Evolutionary conservation across 2,329 filamentous ascomycete species (phyloP).

Genomic region (Aulographum hederae): DNA sequence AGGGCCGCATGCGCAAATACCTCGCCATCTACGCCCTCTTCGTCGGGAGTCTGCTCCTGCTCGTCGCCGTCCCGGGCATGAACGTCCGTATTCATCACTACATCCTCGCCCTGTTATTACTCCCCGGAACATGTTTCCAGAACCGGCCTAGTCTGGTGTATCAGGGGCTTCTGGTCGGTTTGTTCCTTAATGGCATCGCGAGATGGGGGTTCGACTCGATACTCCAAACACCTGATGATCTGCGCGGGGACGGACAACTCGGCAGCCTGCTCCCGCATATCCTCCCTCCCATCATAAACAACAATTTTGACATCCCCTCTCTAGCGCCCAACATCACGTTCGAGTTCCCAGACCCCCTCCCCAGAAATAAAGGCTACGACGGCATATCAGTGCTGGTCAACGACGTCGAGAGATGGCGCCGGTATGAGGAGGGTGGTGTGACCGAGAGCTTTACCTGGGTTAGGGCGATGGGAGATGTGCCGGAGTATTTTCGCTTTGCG

Average conservation of each 20-base stretch:
- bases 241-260: constrained; percentile 38
- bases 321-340: constrained; percentile 42
- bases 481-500: constrained; percentile 64
- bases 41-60: constrained; percentile 44
- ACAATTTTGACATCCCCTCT: constrained; percentile 25
- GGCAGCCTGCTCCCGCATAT: constrained; percentile 40
- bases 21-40: constrained; percentile 62
- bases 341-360: constrained; percentile 29
- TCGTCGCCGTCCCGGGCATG: constrained; percentile 55
- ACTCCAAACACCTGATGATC: constrained; percentile 58
- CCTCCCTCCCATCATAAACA: constrained; percentile 20
- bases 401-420: constrained; percentile 65
- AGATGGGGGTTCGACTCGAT: constrained; percentile 87
- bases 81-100: constrained; percentile 90
- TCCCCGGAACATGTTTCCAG: constrained; percentile 78
- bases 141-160: constrained; percentile 72
- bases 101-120: constrained; percentile 67
- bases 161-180: constrained; percentile 72
- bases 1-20: constrained; percentile 62
- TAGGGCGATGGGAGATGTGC: constrained; percentile 25
- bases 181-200: constrained; percentile 88
- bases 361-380: constrained; percentile 35
- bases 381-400: constrained; percentile 70
- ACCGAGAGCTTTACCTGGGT: constrained; percentile 41
- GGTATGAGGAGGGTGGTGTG: constrained; percentile 41